phyloP scores from a whole-genome alignment of 2,329 filamentous ascomycete genomes.

The Colletotrichum eremochloae region DNA sequence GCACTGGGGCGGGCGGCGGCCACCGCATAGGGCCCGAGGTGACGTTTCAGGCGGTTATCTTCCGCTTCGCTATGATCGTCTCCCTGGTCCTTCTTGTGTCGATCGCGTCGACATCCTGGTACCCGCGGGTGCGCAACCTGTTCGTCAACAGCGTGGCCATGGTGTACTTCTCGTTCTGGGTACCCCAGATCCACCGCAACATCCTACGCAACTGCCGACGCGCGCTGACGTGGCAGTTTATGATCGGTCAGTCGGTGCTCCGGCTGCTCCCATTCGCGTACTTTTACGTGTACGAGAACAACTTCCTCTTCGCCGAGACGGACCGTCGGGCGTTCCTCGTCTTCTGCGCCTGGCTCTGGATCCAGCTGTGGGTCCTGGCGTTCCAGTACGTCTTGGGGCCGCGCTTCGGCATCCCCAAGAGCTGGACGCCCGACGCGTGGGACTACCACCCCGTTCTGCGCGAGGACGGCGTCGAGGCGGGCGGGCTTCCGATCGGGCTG shows the following conservation, averaged over 20 bases:
- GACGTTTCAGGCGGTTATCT: slow-evolving; percentile 68
- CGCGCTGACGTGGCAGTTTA: slow-evolving; percentile 92
- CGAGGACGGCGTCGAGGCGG: slow-evolving; percentile 84
- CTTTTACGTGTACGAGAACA: slow-evolving; percentile 83
- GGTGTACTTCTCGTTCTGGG: slow-evolving; percentile 89
- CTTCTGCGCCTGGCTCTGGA: slow-evolving; percentile 84
- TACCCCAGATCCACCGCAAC: slow-evolving; percentile 93
- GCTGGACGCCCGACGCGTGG: slow-evolving; percentile 81
- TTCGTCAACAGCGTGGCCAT: slow-evolving; percentile 77
- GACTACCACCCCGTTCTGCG: slow-evolving; percentile 94
- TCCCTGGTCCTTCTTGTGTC: slow-evolving; percentile 70
- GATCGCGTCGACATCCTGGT: slow-evolving; percentile 73
- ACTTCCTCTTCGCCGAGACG: slow-evolving; percentile 82
- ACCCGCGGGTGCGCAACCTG: slow-evolving; percentile 64
- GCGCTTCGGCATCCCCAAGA: slow-evolving; percentile 83
- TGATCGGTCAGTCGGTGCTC: slow-evolving; percentile 84
- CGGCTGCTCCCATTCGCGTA: slow-evolving; percentile 86
- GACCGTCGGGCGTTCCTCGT: slow-evolving; percentile 75
- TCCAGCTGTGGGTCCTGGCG: slow-evolving; percentile 83
- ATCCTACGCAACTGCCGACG: slow-evolving; percentile 90
- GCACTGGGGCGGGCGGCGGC: slow-evolving; percentile 6
- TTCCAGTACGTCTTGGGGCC: slow-evolving; percentile 89
- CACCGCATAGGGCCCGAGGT: slow-evolving; percentile 44
- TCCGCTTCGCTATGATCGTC: slow-evolving; percentile 68
- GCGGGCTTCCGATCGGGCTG: slow-evolving; percentile 83